A percentile compares a stretch with the other conserved stretches of the same genome.
These are phyloP conservation scores for Wickerhamiella kurtzmanii DNA, from an alignment of 805 yeast species.

Conservation along the genomic window DNA sequence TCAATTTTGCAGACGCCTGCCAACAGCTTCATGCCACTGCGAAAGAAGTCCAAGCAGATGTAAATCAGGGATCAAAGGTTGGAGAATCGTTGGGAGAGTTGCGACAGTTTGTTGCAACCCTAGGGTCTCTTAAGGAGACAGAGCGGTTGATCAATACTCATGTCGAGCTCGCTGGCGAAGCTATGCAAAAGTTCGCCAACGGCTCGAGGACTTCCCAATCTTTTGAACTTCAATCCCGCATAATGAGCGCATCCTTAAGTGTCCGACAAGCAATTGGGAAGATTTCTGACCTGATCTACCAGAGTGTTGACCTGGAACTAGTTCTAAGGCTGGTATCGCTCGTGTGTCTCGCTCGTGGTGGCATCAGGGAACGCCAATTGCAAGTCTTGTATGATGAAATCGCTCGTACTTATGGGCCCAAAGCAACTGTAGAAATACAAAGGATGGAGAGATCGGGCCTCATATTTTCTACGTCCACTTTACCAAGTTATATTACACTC, in stretches of 20 bases:
- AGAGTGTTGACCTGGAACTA: constrained; percentile 30
- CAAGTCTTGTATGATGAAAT: constrained; percentile 34
- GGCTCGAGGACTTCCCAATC: constrained; percentile 20
- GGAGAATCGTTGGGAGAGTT: constrained; percentile 44
- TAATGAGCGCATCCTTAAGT: constrained; percentile 41
- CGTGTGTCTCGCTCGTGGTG: constrained; percentile 51
- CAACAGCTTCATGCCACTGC: constrained; percentile 57
- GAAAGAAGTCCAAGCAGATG: constrained; percentile 51
- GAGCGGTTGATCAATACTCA: constrained; percentile 62
- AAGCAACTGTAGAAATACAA: constrained; percentile 35
- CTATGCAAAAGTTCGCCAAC: constrained; percentile 35
- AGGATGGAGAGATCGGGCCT: constrained; percentile 38
- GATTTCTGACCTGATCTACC: constrained; percentile 39
- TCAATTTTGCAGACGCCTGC: constrained; percentile 74
- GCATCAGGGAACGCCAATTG: constrained; percentile 50
- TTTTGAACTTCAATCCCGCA: constrained; percentile 38
- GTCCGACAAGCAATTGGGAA: constrained; percentile 27
- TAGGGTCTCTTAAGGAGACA: constrained; percentile 50
- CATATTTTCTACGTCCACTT: constrained; percentile 24
- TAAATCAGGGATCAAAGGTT: constrained; percentile 27
- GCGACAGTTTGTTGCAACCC: constrained; percentile 53
- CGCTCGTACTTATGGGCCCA: constrained; percentile 51
- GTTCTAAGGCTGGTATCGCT: constrained; percentile 43
- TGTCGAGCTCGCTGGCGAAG: constrained; percentile 56
- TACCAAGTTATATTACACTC: neutral